A percentile compares a stretch with the other conserved stretches of the same genome.
Conservation (phyloP, 305 asterid species). For the Fraxinus latifolia region DNA sequence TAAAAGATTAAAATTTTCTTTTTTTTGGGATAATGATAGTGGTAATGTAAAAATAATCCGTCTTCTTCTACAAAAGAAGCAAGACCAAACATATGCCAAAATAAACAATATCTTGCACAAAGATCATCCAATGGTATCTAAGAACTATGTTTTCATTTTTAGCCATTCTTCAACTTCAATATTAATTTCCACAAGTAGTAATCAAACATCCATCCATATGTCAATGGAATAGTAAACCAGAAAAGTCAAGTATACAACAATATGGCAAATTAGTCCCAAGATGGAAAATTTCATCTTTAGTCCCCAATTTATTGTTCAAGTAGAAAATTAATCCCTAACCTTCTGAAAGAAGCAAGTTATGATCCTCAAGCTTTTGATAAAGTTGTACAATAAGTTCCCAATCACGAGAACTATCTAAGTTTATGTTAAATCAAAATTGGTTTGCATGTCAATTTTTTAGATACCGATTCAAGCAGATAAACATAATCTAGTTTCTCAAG, state of each 20-base stretch:
- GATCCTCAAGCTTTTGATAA: background rate
- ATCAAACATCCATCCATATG: background rate
- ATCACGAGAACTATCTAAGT: background rate
- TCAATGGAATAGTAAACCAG: background rate
- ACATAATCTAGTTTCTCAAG: background rate
- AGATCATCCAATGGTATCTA: background rate
- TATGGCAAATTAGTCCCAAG: constrained; percentile 28
- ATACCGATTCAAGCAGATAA: background rate
- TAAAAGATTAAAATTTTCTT: background rate
- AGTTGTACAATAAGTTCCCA: background rate
- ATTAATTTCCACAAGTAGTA: background rate
- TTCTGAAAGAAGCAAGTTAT: background rate
- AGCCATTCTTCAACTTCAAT: background rate
- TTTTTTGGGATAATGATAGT: background rate
- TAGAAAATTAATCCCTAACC: background rate
- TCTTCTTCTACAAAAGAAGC: background rate
- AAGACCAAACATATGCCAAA: background rate
- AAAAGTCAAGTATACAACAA: background rate
- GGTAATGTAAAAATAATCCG: background rate
- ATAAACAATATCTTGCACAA: background rate
- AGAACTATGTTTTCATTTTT: background rate
- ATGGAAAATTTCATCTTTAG: background rate
- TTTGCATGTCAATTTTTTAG: background rate
- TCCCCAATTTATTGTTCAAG: background rate
- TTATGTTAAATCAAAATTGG: background rate